These are phyloP conservation scores for Verticillium klebahnii DNA, from an alignment of 2,329 filamentous ascomycete genomes.

Conservation along the genomic window DNA sequence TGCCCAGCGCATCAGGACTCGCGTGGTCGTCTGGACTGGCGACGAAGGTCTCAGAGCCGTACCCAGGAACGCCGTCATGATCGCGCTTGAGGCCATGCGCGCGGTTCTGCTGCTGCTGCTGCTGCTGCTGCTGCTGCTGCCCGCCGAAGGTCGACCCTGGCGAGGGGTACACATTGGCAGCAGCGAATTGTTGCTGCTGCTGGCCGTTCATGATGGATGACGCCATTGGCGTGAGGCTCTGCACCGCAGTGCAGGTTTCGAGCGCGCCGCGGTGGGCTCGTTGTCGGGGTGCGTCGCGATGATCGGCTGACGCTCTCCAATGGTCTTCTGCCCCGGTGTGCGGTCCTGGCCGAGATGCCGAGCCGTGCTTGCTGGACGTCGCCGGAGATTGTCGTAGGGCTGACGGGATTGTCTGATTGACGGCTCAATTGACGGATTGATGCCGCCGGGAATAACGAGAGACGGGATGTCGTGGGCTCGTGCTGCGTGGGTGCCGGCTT, in stretches of 20 bases:
- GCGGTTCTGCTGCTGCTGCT: slow-evolving; percentile 1
- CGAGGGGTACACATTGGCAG: neutral
- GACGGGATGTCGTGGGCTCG: neutral
- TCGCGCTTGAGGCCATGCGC: neutral
- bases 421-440: neutral
- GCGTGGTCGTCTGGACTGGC: slow-evolving; percentile 6
- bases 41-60: slow-evolving; percentile 1
- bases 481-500: neutral
- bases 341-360: neutral
- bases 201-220: neutral
- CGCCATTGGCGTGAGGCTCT: neutral
- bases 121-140: neutral
- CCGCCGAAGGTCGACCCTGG: neutral
- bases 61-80: neutral
- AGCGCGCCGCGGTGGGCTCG: neutral
- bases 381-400: neutral
- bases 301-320: neutral
- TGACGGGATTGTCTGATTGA: neutral
- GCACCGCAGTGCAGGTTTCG: neutral
- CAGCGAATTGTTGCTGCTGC: neutral
- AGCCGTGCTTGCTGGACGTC: neutral
- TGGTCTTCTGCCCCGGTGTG: neutral
- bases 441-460: slow-evolving; percentile 5
- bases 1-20: slow-evolving; percentile 30
- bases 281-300: neutral